These are phyloP conservation scores for peach (Prunus persica) DNA, from an alignment of 306 rosid species.

Conservation along the genomic window Prunus_persica_NCBIv2 NC_034010.1:17961501-17962000, in stretches of 20 bases:
- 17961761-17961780: conserved; percentile 70
- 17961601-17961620: too few species aligned
- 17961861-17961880: conserved; percentile 66
- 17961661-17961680: neutral
- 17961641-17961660: too few species aligned
- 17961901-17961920: conserved; percentile 61
- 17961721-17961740: conserved; percentile 77
- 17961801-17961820: conserved; percentile 70
- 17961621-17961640: too few species aligned
- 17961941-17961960: conserved; percentile 83
- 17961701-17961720: conserved; percentile 44
- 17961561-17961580: neutral
- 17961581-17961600: too few species aligned
- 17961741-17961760: conserved; percentile 81
- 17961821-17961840: conserved; percentile 72
- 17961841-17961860: conserved; percentile 59
- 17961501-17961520: neutral
- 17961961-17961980: neutral
- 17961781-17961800: conserved; percentile 65
- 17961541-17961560: neutral
- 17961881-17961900: conserved; percentile 56
- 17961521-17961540: neutral
- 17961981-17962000: neutral
- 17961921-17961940: conserved; percentile 49
- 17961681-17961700: too few species aligned